Conservation (phyloP, 2,329 filamentous ascomycete genomes). For the Didymella sp. region DNA sequence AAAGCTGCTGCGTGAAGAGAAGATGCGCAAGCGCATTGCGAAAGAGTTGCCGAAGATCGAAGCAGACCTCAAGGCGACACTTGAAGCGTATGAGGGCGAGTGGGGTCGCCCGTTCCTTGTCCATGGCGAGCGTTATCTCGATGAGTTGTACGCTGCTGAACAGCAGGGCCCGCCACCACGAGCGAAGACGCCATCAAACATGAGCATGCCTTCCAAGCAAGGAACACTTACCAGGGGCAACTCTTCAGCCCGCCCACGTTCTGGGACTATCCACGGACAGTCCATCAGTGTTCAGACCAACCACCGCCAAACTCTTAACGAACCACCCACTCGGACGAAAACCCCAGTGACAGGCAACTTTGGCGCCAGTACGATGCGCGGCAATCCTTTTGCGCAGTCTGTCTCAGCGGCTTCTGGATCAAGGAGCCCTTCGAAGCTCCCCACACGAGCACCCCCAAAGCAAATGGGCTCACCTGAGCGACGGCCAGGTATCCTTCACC, state of each 20-base stretch:
- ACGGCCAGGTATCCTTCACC: conserved; percentile 38
- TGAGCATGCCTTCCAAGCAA: conserved; percentile 41
- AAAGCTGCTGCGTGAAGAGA: conserved; percentile 92
- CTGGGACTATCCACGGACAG: conserved; percentile 51
- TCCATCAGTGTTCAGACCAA: conserved; percentile 48
- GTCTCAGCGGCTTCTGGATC: conserved; percentile 39
- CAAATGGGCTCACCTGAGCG: conserved; percentile 72
- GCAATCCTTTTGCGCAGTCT: conserved; percentile 48
- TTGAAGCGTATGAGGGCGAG: conserved; percentile 91
- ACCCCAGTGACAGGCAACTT: conserved; percentile 50
- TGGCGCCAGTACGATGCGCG: conserved; percentile 43
- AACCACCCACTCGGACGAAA: conserved; percentile 46
- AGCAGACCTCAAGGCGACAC: conserved; percentile 75
- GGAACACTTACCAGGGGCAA: conserved; percentile 38
- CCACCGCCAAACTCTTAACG: conserved; percentile 14
- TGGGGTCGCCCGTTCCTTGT: conserved; percentile 93
- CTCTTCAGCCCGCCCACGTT: conserved; percentile 35
- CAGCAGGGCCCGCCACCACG: conserved; percentile 67
- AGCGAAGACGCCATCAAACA: conserved; percentile 76
- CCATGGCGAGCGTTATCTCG: conserved; percentile 88
- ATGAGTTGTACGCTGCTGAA: conserved; percentile 73
- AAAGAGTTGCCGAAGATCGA: conserved; percentile 95
- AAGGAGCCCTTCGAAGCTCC: conserved; percentile 72
- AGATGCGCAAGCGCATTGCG: conserved; percentile 96
- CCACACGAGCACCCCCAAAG: conserved; percentile 57